Evolutionary conservation across 1,284 basidiomycete species (phyloP).

Genomic region (Filobasidium uniguttulatum): DNA sequence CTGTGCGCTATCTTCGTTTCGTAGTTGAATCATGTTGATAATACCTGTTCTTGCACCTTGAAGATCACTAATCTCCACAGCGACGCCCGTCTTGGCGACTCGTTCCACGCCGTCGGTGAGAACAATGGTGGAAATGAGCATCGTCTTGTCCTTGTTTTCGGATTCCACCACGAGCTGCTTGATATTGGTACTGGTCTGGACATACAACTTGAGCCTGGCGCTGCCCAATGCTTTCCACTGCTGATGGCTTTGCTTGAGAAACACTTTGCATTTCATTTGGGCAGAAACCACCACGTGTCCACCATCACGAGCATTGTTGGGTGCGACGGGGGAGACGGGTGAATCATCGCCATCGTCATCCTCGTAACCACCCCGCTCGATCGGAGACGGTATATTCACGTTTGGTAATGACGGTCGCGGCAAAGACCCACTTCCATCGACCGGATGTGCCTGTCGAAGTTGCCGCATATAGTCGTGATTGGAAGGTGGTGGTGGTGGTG

Average conservation of each 20-base stretch:
- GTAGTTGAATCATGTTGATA: slow-evolving; percentile 90
- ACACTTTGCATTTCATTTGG: slow-evolving; percentile 98
- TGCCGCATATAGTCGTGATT: background rate
- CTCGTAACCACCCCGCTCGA: slow-evolving; percentile 29
- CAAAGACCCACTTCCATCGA: background rate
- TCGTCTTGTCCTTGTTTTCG: slow-evolving; percentile 55
- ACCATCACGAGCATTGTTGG: slow-evolving; percentile 41
- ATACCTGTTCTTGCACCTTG: slow-evolving; percentile 81
- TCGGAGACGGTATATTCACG: background rate
- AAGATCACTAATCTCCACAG: slow-evolving; percentile 78
- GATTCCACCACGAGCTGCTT: slow-evolving; percentile 95
- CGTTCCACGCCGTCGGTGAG: slow-evolving; percentile 91
- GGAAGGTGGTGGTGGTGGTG: background rate
- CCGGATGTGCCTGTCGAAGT: background rate
- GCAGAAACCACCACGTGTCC: slow-evolving; percentile 66
- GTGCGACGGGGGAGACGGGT: slow-evolving; percentile 55
- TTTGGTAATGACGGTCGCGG: background rate
- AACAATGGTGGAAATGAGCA: slow-evolving; percentile 88
- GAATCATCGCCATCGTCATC: slow-evolving; percentile 52
- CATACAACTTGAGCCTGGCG: slow-evolving; percentile 74
- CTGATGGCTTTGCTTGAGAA: slow-evolving; percentile 83
- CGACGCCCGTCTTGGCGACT: slow-evolving; percentile 93
- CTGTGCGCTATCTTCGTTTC: slow-evolving; percentile 72
- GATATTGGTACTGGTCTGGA: slow-evolving; percentile 61
- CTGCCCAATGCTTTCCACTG: slow-evolving; percentile 94